A percentile compares a stretch with the other conserved stretches of the same genome.
Conservation (phyloP, 2,329 filamentous ascomycete genomes). For the Neoarthrinium moseri region DNA sequence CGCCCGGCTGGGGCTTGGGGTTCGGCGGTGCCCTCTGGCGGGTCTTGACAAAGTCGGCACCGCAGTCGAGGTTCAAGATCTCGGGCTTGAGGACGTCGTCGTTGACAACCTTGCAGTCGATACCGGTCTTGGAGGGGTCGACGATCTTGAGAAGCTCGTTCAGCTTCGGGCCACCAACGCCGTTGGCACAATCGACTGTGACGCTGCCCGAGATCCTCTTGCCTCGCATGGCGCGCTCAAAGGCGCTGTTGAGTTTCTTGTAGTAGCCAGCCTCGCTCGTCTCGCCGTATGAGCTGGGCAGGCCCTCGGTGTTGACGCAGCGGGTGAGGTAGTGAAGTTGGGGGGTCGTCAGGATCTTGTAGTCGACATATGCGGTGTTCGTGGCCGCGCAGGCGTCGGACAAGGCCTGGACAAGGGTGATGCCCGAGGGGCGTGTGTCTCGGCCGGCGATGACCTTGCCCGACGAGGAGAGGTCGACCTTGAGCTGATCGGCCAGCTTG, state of each 20-base stretch:
- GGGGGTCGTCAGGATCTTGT: conserved; percentile 91
- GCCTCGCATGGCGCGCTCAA: conserved; percentile 77
- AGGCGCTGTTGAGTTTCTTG: conserved; percentile 83
- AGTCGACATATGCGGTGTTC: conserved; percentile 74
- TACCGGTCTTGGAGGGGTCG: conserved; percentile 64
- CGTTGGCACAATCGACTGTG: conserved; percentile 93
- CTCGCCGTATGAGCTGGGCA: conserved; percentile 82
- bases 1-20: conserved; percentile 73
- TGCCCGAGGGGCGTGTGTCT: conserved; percentile 90
- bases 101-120: conserved; percentile 86
- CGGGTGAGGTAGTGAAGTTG: conserved; percentile 96
- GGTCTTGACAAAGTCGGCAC: conserved; percentile 97
- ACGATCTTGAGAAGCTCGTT: conserved; percentile 82
- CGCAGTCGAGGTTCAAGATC: conserved; percentile 86
- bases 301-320: conserved; percentile 89
- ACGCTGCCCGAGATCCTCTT: conserved; percentile 72
- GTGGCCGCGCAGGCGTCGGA: conserved; percentile 77
- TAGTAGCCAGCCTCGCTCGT: conserved; percentile 93
- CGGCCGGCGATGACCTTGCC: conserved; percentile 86
- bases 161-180: conserved; percentile 91
- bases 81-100: conserved; percentile 91
- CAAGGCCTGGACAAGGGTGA: conserved; percentile 76
- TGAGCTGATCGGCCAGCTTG: conserved; percentile 70
- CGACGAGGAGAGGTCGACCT: conserved; percentile 68
- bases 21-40: conserved; percentile 85